Evolutionary conservation across 306 rosid genomes (phyloP).

Genomic region (Pyrus pyrifolia): DNA sequence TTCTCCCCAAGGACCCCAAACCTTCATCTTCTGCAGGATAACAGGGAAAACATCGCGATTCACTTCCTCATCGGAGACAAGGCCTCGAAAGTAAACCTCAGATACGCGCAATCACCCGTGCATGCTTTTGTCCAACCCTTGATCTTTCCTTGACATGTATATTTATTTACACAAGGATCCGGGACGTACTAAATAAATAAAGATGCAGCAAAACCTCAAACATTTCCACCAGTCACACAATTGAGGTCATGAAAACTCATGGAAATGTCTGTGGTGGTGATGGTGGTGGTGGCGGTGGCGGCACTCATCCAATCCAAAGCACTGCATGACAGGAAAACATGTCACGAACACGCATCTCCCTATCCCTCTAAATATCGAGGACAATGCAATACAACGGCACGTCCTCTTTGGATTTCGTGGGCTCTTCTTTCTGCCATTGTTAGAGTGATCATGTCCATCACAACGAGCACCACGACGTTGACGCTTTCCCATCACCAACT

Average conservation of each 20-base stretch:
- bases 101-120: neutral
- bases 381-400: slow-evolving; percentile 30
- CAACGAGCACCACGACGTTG: neutral
- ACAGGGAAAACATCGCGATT: neutral
- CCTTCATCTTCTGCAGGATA: neutral
- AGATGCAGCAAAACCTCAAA: neutral
- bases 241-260: slow-evolving; percentile 1
- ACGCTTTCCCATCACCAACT: slow-evolving; percentile 28
- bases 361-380: slow-evolving; percentile 43
- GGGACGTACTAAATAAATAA: neutral
- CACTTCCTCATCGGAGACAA: neutral
- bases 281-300: slow-evolving; percentile 45
- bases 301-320: slow-evolving; percentile 51
- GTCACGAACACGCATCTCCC: slow-evolving; percentile 61
- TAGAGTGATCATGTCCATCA: neutral
- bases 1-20: neutral
- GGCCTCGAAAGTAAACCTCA: neutral
- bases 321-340: slow-evolving; percentile 55
- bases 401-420: slow-evolving; percentile 5
- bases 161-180: neutral
- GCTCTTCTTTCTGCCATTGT: slow-evolving; percentile 11
- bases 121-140: neutral
- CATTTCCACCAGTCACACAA: neutral
- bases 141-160: neutral
- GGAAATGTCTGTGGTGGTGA: slow-evolving; percentile 43